Evolutionary conservation across 352 stramenopile genomes (phyloP), one percentile per base, ranked within the genome.

Genomic region (Globisporangium takayamanum): DNA sequence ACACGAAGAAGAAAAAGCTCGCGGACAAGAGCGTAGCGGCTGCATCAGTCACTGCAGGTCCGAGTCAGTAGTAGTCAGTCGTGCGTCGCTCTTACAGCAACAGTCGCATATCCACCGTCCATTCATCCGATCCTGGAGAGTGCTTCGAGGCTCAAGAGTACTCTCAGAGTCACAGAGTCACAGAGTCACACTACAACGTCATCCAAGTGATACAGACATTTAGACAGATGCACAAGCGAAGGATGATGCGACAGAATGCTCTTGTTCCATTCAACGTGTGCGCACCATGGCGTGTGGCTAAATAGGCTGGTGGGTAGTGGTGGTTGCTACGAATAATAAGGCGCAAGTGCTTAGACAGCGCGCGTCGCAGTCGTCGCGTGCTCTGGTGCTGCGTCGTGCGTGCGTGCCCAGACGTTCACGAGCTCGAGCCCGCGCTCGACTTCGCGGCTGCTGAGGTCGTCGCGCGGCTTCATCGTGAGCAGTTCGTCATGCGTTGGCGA

Each of bases 1-100:
- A 86, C 68, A 89, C 73, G 11, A 86, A 88, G 60, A 88, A 87
- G 64, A 88, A 87, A 68, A 88, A 87, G 33, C 65, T 81, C 46
- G 70, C 72, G 0, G 76, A 86, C 39, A 89, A 89, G 46, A 63
- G 73, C 28, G 71, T 68, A 3, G 67, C 71, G 5, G 60, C 66
- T 20, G 48, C 47, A n/a, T 15, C 30, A 36, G 37, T 25, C 14
- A 8, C n/a, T 22, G 11, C 50, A 22, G 22, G n/a, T 2, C 16
- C 42, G 16, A 48, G 42, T 39, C 33, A 12, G 33, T 39, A 39
- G 33, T 39, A 1, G 33, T 39, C 7, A 8, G 7, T 36, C 3
- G 30, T 36, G 30, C 30, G 30, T 36, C 30, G 3, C 3, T 36
- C 30, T 8, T 12, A 12, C 33, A 39, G 33, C 33, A 6, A 3